Percentiles rank a stretch among this genome's conserved stretches.
Evolutionary conservation across 1,284 basidiomycete species (phyloP).

Genomic region (Moniliophthora roreri): DNA sequence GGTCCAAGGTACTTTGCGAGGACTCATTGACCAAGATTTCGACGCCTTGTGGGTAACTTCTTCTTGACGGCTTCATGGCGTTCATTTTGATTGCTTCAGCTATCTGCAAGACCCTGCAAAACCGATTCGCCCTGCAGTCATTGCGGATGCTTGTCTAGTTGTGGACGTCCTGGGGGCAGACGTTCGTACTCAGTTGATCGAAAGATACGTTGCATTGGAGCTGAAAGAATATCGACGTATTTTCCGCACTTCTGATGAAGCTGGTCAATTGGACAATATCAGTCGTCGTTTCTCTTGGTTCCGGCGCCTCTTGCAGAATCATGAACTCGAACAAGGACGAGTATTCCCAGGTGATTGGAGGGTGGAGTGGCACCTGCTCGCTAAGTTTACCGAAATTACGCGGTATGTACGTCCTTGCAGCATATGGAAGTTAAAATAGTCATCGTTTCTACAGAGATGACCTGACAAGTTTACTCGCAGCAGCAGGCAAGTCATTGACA

Average conservation of each 20-base stretch:
- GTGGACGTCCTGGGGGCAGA: conserved; percentile 87
- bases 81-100: conserved; percentile 36
- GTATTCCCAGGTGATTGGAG: conserved; percentile 86
- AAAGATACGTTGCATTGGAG: conserved; percentile 89
- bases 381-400: conserved; percentile 86
- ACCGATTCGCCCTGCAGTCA: conserved; percentile 59
- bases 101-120: conserved; percentile 78
- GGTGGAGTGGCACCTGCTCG: conserved; percentile 76
- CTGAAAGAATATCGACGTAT: conserved; percentile 97
- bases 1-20: conserved; percentile 73
- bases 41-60: conserved; percentile 75
- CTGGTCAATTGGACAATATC: conserved; percentile 96
- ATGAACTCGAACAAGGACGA: conserved; percentile 84
- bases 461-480: conserved; percentile 63
- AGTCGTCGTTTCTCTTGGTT: conserved; percentile 96
- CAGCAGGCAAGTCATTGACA: conserved; percentile 68
- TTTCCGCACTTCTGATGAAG: conserved; percentile 89
- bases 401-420: conserved; percentile 44
- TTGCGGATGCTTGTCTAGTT: conserved; percentile 80
- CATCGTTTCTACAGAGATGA: conserved; percentile 55
- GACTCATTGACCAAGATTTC: conserved; percentile 84
- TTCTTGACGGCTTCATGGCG: background rate
- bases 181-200: conserved; percentile 78
- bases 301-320: conserved; percentile 82
- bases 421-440: background rate